Base-by-base conservation (phyloP, 1,284 basidiomycete species). In the Ganoderma resinaceum region DNA sequence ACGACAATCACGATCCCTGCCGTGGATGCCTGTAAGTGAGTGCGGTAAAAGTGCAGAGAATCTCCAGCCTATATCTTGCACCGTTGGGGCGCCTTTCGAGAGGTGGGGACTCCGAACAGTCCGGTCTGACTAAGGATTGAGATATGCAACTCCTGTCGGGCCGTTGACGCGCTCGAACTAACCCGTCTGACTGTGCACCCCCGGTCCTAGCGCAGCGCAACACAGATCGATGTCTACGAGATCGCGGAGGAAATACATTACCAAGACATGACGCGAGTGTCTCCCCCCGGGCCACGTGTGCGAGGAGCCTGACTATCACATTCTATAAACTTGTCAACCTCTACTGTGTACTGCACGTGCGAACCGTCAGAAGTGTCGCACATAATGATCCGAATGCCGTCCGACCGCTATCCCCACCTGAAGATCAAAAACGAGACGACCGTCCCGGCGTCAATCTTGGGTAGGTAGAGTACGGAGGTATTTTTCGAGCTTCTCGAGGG, bases 401-500 rank as follows among this genome's bases (percentile, higher is more conserved):
- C 43, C 43, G 43, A 46, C 1, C 8, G n/a, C n/a, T 11, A 16
- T 23, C 43, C 43, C n/a, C n/a, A 46, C 43, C 43, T 46, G 43
- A 46, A n/a, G 43, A 46, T 46, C 20, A 6, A 46, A 46, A 46
- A n/a, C n/a, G 52, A 23, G 43, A 46, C 43, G 4, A 46, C n/a
- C 33, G n/a, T 18, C 31, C 55, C 26, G 14, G 49, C 20, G 31
- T 59, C 57, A 59, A 8, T 53, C 40, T 26, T 59, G 35, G 37
- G 35, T 33, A 23, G 66, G 60, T 4, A 72, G 76, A 63, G 68
- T 78, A 11, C 73, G 80, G 59, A 98, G 84, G 80, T 92, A 93
- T 12, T 82, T 83, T 68, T 91, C 87, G 23, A 99, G 86, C 78
- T 95, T 94, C 67, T 91, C 91, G 29, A 99, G 82, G 0, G 97